Evolutionary conservation across 352 stramenopile genomes (phyloP).

Genomic region (Globisporangium paddicum): DNA sequence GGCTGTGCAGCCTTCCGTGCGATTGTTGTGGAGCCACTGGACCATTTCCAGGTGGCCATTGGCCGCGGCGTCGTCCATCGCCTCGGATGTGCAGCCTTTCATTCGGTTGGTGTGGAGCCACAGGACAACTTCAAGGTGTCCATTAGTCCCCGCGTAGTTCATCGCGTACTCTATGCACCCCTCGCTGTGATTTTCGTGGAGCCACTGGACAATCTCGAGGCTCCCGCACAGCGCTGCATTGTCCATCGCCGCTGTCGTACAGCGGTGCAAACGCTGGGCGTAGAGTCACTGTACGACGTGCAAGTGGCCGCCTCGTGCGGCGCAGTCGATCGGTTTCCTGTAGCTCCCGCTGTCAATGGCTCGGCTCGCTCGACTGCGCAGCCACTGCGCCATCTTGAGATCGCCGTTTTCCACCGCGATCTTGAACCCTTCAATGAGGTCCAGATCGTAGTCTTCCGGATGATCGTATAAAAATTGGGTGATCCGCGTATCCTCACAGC

Average conservation of each 20-base stretch:
- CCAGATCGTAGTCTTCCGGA: not conserved
- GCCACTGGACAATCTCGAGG: not conserved
- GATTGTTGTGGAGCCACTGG: not conserved
- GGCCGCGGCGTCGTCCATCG: not conserved
- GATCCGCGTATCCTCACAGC: not conserved
- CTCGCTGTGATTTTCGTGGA: not conserved
- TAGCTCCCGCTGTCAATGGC: not conserved
- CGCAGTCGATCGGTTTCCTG: not conserved
- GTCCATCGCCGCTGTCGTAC: not conserved
- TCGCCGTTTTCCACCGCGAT: not conserved
- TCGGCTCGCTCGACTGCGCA: not conserved
- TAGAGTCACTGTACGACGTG: not conserved
- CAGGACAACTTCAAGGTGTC: not conserved
- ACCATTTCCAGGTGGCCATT: not conserved
- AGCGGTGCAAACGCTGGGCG: not conserved
- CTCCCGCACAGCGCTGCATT: not conserved
- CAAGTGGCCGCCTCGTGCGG: not conserved
- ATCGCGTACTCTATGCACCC: not conserved
- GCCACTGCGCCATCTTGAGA: not conserved
- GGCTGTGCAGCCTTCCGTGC: too few species aligned
- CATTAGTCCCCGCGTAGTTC: not conserved
- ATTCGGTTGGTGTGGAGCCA: not conserved
- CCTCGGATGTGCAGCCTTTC: not conserved
- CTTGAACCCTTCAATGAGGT: not conserved
- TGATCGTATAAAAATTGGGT: not conserved